phyloP scores from a whole-genome alignment of 2,329 filamentous ascomycete species.

The Penicillium brasilianum region DNA sequence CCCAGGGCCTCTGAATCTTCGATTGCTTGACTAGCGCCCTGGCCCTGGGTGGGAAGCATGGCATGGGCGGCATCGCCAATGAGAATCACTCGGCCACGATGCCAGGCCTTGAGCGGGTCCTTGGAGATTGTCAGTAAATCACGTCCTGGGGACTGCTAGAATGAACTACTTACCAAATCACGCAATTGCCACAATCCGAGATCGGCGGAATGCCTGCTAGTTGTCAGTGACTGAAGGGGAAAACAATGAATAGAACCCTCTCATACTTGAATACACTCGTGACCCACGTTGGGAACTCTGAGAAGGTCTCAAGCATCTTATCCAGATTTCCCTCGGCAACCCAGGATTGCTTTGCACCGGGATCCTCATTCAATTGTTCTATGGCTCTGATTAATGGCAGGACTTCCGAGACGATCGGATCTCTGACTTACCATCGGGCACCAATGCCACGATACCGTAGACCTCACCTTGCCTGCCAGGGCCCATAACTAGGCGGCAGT shows the following conservation, averaged over 20 bases:
- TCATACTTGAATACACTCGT: conserved; percentile 21
- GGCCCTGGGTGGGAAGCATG: conserved; percentile 30
- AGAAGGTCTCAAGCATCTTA: conserved; percentile 43
- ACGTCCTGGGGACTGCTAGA: background rate
- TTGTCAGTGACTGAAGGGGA: conserved; percentile 31
- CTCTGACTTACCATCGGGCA: conserved; percentile 43
- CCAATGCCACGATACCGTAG: conserved; percentile 52
- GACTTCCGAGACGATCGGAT: background rate
- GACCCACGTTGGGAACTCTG: conserved; percentile 50
- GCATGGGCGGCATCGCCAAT: conserved; percentile 28
- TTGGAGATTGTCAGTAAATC: conserved; percentile 42
- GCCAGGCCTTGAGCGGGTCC: conserved; percentile 44
- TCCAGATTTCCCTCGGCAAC: conserved; percentile 46
- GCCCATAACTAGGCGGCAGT: conserved; percentile 53
- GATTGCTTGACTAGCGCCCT: conserved; percentile 48
- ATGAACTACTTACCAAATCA: conserved; percentile 39
- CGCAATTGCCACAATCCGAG: conserved; percentile 54
- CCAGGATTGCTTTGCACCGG: conserved; percentile 46
- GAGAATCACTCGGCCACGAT: conserved; percentile 21
- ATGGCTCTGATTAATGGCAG: background rate
- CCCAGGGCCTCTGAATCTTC: conserved; percentile 52
- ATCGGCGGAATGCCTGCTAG: conserved; percentile 22
- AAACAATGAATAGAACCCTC: conserved; percentile 36
- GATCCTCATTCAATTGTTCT: conserved; percentile 47
- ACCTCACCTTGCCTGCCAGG: conserved; percentile 49